Evolutionary conservation across 257 asterid species (phyloP).

Genomic region (Penstemon barbatus): DNA sequence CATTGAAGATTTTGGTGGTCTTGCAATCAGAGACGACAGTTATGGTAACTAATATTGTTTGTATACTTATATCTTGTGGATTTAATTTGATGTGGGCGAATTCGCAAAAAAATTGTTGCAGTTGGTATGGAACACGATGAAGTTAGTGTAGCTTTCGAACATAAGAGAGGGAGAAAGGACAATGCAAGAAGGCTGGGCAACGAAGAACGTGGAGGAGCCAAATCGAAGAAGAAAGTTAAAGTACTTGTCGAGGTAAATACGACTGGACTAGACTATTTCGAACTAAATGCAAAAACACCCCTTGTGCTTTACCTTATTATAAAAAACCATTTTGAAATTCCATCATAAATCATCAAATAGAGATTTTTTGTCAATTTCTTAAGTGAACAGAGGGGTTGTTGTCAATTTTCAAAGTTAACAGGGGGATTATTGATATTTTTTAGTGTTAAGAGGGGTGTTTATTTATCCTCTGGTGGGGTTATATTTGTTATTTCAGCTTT

Average conservation of each 20-base stretch:
- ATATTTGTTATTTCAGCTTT: too few relatives aligned
- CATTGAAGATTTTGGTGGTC: slow-evolving; percentile 73
- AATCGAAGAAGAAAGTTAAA: slow-evolving; percentile 62
- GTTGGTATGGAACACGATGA: slow-evolving; percentile 45
- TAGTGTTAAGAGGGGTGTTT: too few relatives aligned
- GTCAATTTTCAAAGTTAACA: too few relatives aligned
- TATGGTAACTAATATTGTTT: slow-evolving; percentile 39
- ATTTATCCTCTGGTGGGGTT: too few relatives aligned
- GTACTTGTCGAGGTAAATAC: slow-evolving; percentile 74
- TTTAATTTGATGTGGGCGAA: slow-evolving; percentile 2
- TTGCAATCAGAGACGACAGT: slow-evolving; percentile 40
- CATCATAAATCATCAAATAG: too few relatives aligned
- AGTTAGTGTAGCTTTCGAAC: slow-evolving; percentile 37
- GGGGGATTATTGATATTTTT: too few relatives aligned
- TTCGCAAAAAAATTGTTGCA: slow-evolving; percentile 19
- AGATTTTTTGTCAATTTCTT: too few relatives aligned
- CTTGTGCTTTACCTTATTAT: too few relatives aligned
- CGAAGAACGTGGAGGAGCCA: slow-evolving; percentile 44
- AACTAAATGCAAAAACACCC: too few relatives aligned
- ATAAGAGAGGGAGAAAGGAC: slow-evolving; percentile 44
- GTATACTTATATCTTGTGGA: not conserved
- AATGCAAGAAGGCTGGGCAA: slow-evolving; percentile 48
- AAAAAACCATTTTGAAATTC: too few relatives aligned
- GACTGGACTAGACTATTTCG: not conserved
- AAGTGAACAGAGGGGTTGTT: too few relatives aligned